Base-by-base conservation (phyloP, 192 early-diverging fungal species). In the Umbelopsis ramanniana region DNA sequence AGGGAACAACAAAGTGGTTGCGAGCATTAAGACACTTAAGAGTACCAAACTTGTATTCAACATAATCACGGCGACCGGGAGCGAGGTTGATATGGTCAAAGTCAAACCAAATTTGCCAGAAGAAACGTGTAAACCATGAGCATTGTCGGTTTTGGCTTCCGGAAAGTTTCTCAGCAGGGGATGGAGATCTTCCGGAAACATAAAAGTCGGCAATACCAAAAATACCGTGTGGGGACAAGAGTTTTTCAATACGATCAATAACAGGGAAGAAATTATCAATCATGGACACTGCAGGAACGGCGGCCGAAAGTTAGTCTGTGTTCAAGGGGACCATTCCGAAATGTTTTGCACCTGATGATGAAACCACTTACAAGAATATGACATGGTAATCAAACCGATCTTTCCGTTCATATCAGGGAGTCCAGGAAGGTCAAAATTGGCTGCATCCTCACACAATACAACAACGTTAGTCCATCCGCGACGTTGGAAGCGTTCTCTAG, bases 71-170 rank as follows among this genome's bases (percentile, higher is more conserved):
- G 46, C 93, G 93, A 24, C 86, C 84, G 43, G 90, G 90, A 70
- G 89, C 85, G 4, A 95, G 81, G 69, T 93, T 88, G 69, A 95
- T 89, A 77, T 94, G 93, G 80, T 95, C 94, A 22, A 88, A 76
- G 38, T 92, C 90, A 78, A 95, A 95, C 93, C 94, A 95, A 72
- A 92, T 91, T 68, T 89, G 84, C 94, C 93, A 95, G 75, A 95
- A 95, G 81, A 89, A 88, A 46, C 92, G 88, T 11, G 86, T 89
- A 72, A 93, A 83, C 94, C 94, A 95, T 63, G 76, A 84, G 68
- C 91, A 89, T 52, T 91, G 88, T 50, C 92, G 89, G 17, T 84
- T 85, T 22, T 89, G 78, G 29, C 84, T 82, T 19, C 86, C 77
- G 0, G 86, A 85, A 24, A 74, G 46, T 14, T 67, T 43, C 40